phyloP scores from a whole-genome alignment of 164 flowering plant genomes.

The Piper longum region DNA sequence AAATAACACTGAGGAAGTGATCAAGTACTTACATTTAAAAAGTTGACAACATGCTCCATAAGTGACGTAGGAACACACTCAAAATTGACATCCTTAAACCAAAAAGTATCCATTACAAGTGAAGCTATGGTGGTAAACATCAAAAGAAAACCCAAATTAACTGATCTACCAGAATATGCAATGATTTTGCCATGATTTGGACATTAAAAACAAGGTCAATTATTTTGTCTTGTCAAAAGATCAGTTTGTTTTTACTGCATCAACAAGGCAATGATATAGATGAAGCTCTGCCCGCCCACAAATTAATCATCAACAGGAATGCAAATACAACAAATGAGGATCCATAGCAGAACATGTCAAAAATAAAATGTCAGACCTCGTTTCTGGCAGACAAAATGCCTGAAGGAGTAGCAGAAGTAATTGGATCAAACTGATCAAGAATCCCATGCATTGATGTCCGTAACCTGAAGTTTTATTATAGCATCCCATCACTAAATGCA shows the following conservation, averaged over 20 bases:
- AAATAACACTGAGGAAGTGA: neutral
- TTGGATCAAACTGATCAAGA: slow-evolving; percentile 72
- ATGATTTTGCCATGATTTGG: neutral
- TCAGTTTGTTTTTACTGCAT: too few relatives aligned
- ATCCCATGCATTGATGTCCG: slow-evolving; percentile 77
- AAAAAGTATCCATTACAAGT: neutral
- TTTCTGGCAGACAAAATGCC: slow-evolving; percentile 62
- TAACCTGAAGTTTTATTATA: slow-evolving; percentile 29
- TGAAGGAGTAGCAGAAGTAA: slow-evolving; percentile 45
- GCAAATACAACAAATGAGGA: neutral
- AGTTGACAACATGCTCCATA: slow-evolving; percentile 69
- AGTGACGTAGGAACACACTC: slow-evolving; percentile 86
- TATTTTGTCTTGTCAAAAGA: neutral
- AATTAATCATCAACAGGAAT: too few relatives aligned
- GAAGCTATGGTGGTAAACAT: neutral
- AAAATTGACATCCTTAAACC: slow-evolving; percentile 57
- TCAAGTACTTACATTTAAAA: slow-evolving; percentile 62
- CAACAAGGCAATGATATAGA: too few relatives aligned
- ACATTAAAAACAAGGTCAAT: neutral
- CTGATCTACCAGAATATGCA: neutral
- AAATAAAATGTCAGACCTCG: slow-evolving; percentile 32
- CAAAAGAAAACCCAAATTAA: neutral
- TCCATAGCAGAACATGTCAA: neutral
- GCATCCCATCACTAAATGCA: too few relatives aligned
- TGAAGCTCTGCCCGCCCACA: neutral